Evolutionary conservation across 352 stramenopile genomes (phyloP).

Genomic region (Phytophthora crassamura): DNA sequence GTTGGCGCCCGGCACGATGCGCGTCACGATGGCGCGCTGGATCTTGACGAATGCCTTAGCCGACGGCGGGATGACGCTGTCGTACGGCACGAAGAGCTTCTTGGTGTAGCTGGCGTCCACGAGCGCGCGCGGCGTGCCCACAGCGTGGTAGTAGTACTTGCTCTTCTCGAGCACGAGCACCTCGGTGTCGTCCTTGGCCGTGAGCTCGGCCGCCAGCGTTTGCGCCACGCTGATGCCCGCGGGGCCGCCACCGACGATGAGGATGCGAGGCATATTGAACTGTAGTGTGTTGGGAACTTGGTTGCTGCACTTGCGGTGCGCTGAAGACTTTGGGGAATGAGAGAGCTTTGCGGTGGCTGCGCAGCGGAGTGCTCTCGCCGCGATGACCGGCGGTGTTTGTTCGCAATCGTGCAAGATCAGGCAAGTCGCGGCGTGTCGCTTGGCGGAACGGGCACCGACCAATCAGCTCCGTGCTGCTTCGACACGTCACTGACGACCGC

Average conservation of each 20-base stretch:
- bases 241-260: constrained; percentile 61
- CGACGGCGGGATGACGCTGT: constrained; percentile 48
- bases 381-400: no score
- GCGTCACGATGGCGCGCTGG: constrained; percentile 48
- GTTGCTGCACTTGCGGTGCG: constrained; percentile 11
- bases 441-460: no score
- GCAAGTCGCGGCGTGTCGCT: no score
- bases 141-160: constrained; percentile 55
- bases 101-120: constrained; percentile 50
- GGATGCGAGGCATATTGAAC: constrained; percentile 48
- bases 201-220: constrained; percentile 43
- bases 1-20: constrained; percentile 39
- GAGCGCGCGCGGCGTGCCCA: constrained; percentile 51
- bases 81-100: constrained; percentile 69
- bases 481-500: no score
- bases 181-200: constrained; percentile 39
- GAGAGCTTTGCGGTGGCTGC: no score
- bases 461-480: no score
- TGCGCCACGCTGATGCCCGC: constrained; percentile 55
- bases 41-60: constrained; percentile 47
- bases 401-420: no score
- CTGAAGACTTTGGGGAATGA: constrained; percentile 31
- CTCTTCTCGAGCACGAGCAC: constrained; percentile 69
- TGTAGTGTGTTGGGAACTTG: background rate
- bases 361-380: no score